Percentiles rank a stretch among this genome's conserved stretches.
Evolutionary conservation across 2,329 filamentous ascomycete species (phyloP).

Genomic region (Gyromitra esculenta): DNA sequence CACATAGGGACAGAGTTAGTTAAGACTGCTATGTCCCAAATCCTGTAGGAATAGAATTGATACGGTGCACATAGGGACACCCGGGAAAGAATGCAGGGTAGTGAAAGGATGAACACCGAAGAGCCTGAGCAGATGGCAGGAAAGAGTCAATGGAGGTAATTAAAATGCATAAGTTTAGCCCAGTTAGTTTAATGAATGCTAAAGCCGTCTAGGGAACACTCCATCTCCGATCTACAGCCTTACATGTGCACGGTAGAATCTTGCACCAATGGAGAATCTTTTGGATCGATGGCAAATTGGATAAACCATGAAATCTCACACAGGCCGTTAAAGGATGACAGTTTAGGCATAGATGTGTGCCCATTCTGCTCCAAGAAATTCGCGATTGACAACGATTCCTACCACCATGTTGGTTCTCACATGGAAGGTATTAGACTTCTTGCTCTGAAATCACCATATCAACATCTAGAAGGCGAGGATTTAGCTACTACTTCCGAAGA

Average conservation of each 20-base stretch:
- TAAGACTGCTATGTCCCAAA: background rate
- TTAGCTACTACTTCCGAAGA: no score
- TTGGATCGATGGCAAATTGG: background rate
- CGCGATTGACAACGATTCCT: background rate
- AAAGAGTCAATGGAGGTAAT: constrained; percentile 12
- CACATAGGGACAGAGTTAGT: background rate
- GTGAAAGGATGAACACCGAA: background rate
- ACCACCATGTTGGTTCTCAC: constrained; percentile 25
- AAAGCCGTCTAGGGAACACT: background rate
- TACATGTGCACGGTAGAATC: constrained; percentile 2
- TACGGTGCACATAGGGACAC: background rate
- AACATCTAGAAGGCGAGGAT: background rate
- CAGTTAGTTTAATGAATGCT: background rate
- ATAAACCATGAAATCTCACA: background rate
- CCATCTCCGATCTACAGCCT: background rate
- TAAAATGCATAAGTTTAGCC: background rate
- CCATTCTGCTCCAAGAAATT: constrained; percentile 21
- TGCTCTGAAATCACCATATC: background rate
- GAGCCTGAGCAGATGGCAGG: background rate
- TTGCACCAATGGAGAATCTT: background rate
- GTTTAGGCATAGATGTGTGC: background rate
- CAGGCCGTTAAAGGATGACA: background rate
- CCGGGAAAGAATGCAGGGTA: background rate
- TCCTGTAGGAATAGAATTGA: background rate
- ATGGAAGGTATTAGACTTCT: constrained; percentile 32